Conservation (phyloP, 805 yeast species). For the Komagataella pastoris region DNA sequence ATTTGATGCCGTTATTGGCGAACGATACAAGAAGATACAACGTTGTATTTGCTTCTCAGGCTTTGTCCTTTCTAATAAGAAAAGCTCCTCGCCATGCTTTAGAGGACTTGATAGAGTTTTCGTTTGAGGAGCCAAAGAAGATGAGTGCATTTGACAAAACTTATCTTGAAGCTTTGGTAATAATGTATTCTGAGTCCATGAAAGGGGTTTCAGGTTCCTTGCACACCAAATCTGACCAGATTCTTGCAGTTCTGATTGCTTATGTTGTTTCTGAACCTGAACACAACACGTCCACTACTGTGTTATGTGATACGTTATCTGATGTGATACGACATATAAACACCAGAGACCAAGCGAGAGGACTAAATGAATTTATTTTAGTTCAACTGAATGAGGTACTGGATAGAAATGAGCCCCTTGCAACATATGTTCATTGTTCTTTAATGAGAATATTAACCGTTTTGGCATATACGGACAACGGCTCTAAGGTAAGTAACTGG, state of each 20-base stretch:
- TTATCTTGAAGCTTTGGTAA: conserved; percentile 44
- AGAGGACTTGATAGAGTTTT: conserved; percentile 26
- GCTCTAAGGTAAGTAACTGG: conserved; percentile 52
- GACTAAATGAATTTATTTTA: background rate
- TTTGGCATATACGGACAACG: conserved; percentile 56
- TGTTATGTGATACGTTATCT: background rate
- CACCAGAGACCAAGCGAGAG: background rate
- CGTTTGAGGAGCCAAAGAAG: conserved; percentile 12
- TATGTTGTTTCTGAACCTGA: background rate
- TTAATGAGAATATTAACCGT: background rate
- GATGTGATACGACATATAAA: background rate
- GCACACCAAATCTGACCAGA: conserved; percentile 37
- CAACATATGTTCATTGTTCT: background rate
- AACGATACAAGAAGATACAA: conserved; percentile 47
- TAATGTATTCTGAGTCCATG: conserved; percentile 60
- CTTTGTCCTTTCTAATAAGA: conserved; percentile 70
- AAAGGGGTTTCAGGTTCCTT: conserved; percentile 57
- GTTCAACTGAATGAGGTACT: background rate
- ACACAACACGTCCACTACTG: background rate
- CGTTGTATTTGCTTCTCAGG: conserved; percentile 80
- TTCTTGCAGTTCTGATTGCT: background rate
- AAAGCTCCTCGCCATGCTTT: conserved; percentile 43
- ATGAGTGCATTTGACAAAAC: conserved; percentile 17
- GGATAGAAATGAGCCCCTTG: background rate
- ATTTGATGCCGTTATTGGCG: conserved; percentile 51